Percentiles rank a stretch among this genome's conserved stretches.
Conservation (phyloP, 1,284 basidiomycete species). For the Rhodotorula glutinis region DNA sequence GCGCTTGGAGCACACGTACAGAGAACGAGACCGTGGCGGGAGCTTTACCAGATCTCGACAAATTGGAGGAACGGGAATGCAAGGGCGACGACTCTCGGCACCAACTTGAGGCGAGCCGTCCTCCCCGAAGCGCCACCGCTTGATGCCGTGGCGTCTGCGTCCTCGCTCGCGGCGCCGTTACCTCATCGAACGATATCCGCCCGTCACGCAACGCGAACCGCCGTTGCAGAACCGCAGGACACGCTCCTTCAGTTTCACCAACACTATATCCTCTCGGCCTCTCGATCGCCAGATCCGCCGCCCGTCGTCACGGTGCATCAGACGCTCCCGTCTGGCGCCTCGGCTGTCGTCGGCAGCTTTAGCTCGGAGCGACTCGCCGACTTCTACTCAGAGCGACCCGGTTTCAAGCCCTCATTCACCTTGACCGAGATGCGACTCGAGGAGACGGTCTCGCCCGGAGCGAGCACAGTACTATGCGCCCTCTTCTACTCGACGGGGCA, state of each 20-base stretch:
- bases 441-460: neutral
- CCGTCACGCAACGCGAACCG: too few relatives aligned
- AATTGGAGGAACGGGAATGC: conserved; percentile 40
- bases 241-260: conserved; percentile 27
- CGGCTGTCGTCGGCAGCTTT: conserved; percentile 17
- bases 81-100: conserved; percentile 17
- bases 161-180: too few relatives aligned
- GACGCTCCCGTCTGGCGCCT: conserved; percentile 5
- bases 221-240: conserved; percentile 1
- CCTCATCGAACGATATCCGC: too few relatives aligned
- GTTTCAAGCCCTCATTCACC: conserved; percentile 5
- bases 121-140: conserved; percentile 13
- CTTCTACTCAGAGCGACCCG: conserved; percentile 6
- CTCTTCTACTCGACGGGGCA: conserved; percentile 45
- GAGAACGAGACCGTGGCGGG: conserved; percentile 33
- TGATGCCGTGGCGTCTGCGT: too few relatives aligned
- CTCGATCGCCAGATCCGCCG: neutral
- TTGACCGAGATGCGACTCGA: conserved; percentile 40
- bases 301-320: conserved; percentile 20
- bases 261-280: conserved; percentile 12
- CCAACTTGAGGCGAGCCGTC: conserved; percentile 20
- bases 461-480: conserved; percentile 25
- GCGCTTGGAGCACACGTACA: neutral
- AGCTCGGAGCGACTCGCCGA: conserved; percentile 5
- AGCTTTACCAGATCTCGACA: conserved; percentile 37